A percentile compares a stretch with the other conserved stretches of the same genome.
These are phyloP conservation scores for Polyplosphaeria fusca DNA, from an alignment of 495 filamentous ascomycete genomes.

Conservation along the genomic window DNA sequence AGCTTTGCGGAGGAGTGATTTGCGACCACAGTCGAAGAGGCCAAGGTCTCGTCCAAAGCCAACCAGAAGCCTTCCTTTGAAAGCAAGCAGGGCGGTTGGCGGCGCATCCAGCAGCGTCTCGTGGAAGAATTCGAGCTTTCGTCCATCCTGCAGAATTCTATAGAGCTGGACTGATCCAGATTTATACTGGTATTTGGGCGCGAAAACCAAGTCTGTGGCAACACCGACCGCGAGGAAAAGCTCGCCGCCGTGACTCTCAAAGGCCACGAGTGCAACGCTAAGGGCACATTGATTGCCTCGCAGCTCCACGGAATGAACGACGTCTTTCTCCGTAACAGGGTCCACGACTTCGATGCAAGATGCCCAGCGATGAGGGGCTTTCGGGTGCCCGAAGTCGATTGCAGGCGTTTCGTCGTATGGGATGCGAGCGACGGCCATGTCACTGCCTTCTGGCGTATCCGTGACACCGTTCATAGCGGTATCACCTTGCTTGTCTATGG, in stretches of 20 bases:
- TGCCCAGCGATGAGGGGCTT: conserved; percentile 82
- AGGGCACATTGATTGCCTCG: conserved; percentile 89
- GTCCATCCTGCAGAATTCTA: conserved; percentile 81
- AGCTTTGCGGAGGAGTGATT: conserved; percentile 85
- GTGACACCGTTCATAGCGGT: not conserved
- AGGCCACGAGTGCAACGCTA: conserved; percentile 76
- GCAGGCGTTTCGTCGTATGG: conserved; percentile 67
- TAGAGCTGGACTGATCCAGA: conserved; percentile 91
- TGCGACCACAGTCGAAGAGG: conserved; percentile 87
- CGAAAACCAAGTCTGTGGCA: conserved; percentile 79
- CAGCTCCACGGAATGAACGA: conserved; percentile 73
- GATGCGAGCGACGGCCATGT: conserved; percentile 56
- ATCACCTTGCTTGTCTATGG: conserved; percentile 7
- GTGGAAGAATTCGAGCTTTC: conserved; percentile 87
- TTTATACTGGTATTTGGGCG: conserved; percentile 62
- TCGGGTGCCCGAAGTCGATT: conserved; percentile 86
- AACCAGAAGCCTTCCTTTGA: conserved; percentile 84
- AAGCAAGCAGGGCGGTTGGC: conserved; percentile 80
- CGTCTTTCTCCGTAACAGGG: conserved; percentile 53
- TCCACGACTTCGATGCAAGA: conserved; percentile 91
- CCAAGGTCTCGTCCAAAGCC: conserved; percentile 79
- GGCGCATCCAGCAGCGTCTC: conserved; percentile 89
- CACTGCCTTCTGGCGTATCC: too few relatives aligned
- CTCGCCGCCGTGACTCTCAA: conserved; percentile 84
- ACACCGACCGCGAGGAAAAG: conserved; percentile 90